Evolutionary conservation across 495 filamentous ascomycete species (phyloP).

Genomic region (Aspergillus cavernicola): DNA sequence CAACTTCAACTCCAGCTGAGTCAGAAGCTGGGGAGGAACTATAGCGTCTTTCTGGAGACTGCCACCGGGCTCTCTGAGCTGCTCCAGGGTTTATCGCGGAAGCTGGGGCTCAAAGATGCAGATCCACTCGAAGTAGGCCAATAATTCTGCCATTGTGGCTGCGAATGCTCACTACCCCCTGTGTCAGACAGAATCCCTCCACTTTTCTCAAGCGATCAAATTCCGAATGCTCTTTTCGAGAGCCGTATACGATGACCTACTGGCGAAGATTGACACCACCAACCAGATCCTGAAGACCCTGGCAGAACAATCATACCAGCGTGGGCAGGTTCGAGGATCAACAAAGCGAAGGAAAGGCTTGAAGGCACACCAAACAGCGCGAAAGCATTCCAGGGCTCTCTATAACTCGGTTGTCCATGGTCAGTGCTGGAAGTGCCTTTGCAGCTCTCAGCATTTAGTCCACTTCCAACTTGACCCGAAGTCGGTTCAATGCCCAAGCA

Average conservation of each 20-base stretch:
- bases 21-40: slow-evolving; percentile 14
- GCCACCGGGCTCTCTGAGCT: neutral
- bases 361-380: slow-evolving; percentile 1
- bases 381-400: slow-evolving; percentile 10
- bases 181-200: neutral
- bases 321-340: neutral
- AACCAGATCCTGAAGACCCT: slow-evolving; percentile 11
- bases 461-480: slow-evolving; percentile 6
- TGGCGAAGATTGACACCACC: neutral
- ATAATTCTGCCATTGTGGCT: neutral
- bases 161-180: neutral
- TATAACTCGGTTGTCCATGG: slow-evolving; percentile 7
- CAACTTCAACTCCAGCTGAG: slow-evolving; percentile 7
- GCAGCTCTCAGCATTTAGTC: slow-evolving; percentile 4
- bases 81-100: neutral
- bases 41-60: slow-evolving; percentile 11
- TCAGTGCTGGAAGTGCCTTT: slow-evolving; percentile 3
- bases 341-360: neutral
- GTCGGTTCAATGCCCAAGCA: neutral
- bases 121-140: neutral
- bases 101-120: neutral
- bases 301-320: neutral
- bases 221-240: neutral
- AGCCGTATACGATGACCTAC: slow-evolving; percentile 9
- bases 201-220: neutral